phyloP scores from a whole-genome alignment of 2,329 filamentous ascomycete genomes.

The Dothideomycetes sp. region DNA sequence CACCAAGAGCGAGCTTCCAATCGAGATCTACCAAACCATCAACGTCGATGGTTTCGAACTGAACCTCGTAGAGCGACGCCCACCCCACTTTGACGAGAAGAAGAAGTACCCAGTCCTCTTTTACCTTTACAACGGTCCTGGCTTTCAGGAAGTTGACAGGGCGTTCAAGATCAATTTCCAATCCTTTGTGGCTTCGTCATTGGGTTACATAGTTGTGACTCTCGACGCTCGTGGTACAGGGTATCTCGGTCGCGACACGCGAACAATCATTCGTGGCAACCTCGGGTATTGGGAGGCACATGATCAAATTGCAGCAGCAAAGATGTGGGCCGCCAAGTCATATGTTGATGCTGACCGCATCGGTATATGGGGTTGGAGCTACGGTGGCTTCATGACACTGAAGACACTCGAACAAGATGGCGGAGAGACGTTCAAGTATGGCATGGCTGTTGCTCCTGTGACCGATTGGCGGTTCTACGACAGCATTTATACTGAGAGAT shows the following conservation, averaged over 20 bases:
- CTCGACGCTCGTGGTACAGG: constrained; percentile 91
- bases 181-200: constrained; percentile 68
- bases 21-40: constrained; percentile 71
- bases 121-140: constrained; percentile 86
- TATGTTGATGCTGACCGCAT: constrained; percentile 77
- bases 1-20: constrained; percentile 68
- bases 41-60: constrained; percentile 69
- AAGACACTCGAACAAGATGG: constrained; percentile 90
- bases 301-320: constrained; percentile 85
- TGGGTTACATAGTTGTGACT: constrained; percentile 91
- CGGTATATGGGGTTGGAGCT: constrained; percentile 98
- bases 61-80: constrained; percentile 71
- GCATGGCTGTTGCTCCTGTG: constrained; percentile 97
- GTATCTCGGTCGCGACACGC: constrained; percentile 72
- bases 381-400: constrained; percentile 87
- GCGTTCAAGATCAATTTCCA: constrained; percentile 80
- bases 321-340: constrained; percentile 66
- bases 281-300: constrained; percentile 75
- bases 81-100: constrained; percentile 73
- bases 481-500: constrained; percentile 86
- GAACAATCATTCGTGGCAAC: constrained; percentile 71
- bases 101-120: constrained; percentile 92
- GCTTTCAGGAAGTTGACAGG: constrained; percentile 80
- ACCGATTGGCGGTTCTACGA: constrained; percentile 96
- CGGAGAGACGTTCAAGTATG: constrained; percentile 84